Percentiles rank a stretch among this genome's conserved stretches.
phyloP scores from a whole-genome alignment of 495 filamentous ascomycete genomes.

The Aspergillus avenaceus region DNA sequence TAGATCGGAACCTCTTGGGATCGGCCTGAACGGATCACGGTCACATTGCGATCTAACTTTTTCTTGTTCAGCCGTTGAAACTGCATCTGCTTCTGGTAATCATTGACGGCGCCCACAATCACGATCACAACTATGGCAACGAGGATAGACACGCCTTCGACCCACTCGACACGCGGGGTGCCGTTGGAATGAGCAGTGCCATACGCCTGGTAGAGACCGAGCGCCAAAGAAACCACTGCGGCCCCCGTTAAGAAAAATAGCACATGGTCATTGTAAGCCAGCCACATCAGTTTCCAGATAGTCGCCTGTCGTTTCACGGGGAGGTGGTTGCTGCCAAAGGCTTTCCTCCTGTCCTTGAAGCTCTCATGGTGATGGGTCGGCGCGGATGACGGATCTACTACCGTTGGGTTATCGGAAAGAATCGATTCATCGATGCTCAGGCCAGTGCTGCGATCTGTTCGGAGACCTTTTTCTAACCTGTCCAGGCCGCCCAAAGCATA shows the following conservation, averaged over 20 bases:
- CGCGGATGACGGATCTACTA: not conserved
- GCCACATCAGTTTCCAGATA: slow-evolving; percentile 51
- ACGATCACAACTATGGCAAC: slow-evolving; percentile 64
- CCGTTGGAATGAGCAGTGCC: no score
- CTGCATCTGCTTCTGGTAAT: slow-evolving; percentile 60
- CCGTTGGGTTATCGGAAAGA: not conserved
- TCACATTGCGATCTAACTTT: slow-evolving; percentile 57
- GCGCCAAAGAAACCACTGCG: slow-evolving; percentile 64
- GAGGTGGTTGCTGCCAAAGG: not conserved
- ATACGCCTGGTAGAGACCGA: slow-evolving; percentile 62
- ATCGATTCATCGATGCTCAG: not conserved
- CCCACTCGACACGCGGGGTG: slow-evolving; percentile 56
- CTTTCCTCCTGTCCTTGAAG: not conserved
- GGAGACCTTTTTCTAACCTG: not conserved
- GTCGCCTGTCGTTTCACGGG: not conserved
- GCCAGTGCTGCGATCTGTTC: not conserved
- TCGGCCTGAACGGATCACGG: slow-evolving; percentile 62
- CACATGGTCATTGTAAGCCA: slow-evolving; percentile 67
- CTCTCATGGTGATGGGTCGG: not conserved
- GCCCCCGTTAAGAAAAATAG: slow-evolving; percentile 65
- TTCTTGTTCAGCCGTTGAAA: slow-evolving; percentile 57
- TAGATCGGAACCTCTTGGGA: slow-evolving; percentile 63
- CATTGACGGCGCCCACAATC: slow-evolving; percentile 56
- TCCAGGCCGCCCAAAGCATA: not conserved
- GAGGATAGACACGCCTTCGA: slow-evolving; percentile 64